Conservation (phyloP, 768 basidiomycete genomes). For the Trametes coccinea region DNA sequence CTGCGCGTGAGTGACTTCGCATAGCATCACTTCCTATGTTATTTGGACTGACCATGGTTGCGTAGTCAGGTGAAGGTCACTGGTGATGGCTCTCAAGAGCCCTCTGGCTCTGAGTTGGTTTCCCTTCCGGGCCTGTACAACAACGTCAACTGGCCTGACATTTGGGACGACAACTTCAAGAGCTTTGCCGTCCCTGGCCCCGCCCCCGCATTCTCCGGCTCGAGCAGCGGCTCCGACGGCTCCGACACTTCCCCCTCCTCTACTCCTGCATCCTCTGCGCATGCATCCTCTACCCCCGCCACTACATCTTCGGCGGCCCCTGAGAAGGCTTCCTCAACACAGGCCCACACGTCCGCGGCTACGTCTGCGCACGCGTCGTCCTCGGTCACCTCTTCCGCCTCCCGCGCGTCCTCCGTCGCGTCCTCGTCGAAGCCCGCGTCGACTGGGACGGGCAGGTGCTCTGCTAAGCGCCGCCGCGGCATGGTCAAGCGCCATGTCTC, state of each 20-base stretch:
- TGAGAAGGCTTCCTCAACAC: slow-evolving; percentile 13
- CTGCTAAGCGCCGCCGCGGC: slow-evolving; percentile 22
- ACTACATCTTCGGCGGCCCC: slow-evolving; percentile 9
- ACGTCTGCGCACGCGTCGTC: slow-evolving; percentile 4
- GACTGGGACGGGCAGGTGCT: slow-evolving; percentile 20
- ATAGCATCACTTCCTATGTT: background rate
- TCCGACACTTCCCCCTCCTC: slow-evolving; percentile 5
- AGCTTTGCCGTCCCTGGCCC: slow-evolving; percentile 30
- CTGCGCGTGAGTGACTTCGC: slow-evolving; percentile 43
- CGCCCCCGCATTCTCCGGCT: slow-evolving; percentile 19
- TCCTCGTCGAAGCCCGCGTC: slow-evolving; percentile 19
- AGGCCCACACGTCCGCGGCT: slow-evolving; percentile 7
- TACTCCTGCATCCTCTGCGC: slow-evolving; percentile 6
- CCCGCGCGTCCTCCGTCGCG: slow-evolving; percentile 10
- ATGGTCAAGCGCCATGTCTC: slow-evolving; percentile 25
- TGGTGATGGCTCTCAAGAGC: slow-evolving; percentile 28
- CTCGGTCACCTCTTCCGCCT: background rate
- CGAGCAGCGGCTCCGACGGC: slow-evolving; percentile 14
- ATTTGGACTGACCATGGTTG: background rate
- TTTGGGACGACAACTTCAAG: slow-evolving; percentile 28
- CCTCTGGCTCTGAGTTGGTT: slow-evolving; percentile 26
- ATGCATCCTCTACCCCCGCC: slow-evolving; percentile 14
- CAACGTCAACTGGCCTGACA: slow-evolving; percentile 29
- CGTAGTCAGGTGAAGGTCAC: slow-evolving; percentile 32
- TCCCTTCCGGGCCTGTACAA: slow-evolving; percentile 32